Percentiles rank a stretch among this genome's conserved stretches.
Evolutionary conservation across 2,329 filamentous ascomycete genomes (phyloP).

Genomic region (Aspergillus ochraceoroseus): DNA sequence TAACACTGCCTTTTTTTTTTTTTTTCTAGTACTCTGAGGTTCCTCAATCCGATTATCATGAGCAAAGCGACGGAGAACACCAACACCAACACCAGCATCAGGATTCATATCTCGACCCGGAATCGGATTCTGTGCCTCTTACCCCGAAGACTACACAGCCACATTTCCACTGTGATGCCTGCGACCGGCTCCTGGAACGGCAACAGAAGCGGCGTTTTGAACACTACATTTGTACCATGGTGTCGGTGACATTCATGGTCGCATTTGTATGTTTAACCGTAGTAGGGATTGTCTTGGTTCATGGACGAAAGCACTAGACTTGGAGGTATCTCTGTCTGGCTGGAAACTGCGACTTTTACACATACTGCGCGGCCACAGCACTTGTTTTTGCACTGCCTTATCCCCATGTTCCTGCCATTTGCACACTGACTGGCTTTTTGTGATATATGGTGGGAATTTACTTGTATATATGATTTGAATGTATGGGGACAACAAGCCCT

Average conservation of each 20-base stretch:
- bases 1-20: neutral
- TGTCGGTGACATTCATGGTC: constrained; percentile 1
- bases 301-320: too few relatives aligned
- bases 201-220: constrained; percentile 1
- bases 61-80: neutral
- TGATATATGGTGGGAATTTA: too few relatives aligned
- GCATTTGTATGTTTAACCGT: constrained; percentile 3
- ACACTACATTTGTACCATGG: neutral
- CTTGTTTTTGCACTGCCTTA: too few relatives aligned
- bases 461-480: too few relatives aligned
- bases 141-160: neutral
- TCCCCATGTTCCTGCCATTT: too few relatives aligned
- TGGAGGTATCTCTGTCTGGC: too few relatives aligned
- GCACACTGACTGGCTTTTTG: too few relatives aligned
- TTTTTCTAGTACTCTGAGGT: constrained; percentile 1
- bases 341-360: too few relatives aligned
- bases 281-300: constrained; percentile 1
- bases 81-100: constrained; percentile 1
- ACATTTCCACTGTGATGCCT: constrained; percentile 7
- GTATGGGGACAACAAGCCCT: too few relatives aligned
- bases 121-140: neutral
- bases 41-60: constrained; percentile 1
- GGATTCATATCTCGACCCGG: neutral
- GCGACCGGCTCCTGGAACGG: constrained; percentile 6
- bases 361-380: too few relatives aligned